Evolutionary conservation across 2,329 filamentous ascomycete species (phyloP).

Genomic region (Cyphellophora europaea): DNA sequence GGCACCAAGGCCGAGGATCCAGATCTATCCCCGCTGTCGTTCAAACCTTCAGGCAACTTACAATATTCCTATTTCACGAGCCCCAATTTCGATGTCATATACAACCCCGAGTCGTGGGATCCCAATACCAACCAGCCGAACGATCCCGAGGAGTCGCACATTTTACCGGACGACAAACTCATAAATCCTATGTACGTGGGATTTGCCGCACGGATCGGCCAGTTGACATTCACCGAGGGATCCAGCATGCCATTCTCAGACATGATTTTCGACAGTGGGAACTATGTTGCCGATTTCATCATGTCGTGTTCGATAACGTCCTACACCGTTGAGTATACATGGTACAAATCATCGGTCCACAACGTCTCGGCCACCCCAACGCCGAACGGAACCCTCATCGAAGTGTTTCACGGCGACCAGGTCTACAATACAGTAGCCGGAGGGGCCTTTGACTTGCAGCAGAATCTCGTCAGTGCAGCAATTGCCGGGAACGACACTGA

Average conservation of each 20-base stretch:
- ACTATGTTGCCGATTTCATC: constrained; percentile 12
- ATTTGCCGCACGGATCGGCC: constrained; percentile 10
- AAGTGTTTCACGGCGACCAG: constrained; percentile 14
- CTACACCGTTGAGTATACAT: constrained; percentile 15
- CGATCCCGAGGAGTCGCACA: neutral
- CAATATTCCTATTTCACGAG: constrained; percentile 17
- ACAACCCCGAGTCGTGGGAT: constrained; percentile 11
- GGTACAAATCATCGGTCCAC: constrained; percentile 11
- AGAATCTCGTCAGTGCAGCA: constrained; percentile 10
- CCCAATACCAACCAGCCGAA: constrained; percentile 5
- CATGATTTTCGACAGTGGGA: constrained; percentile 7
- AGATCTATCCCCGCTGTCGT: constrained; percentile 11
- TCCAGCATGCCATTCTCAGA: constrained; percentile 3
- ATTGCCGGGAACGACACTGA: constrained; percentile 8
- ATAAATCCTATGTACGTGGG: constrained; percentile 15
- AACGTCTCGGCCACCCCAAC: constrained; percentile 9
- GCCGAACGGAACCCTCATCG: constrained; percentile 14
- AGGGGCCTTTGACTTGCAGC: constrained; percentile 11
- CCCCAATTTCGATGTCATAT: constrained; percentile 7
- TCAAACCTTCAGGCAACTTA: constrained; percentile 11
- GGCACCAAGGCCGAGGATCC: constrained; percentile 6
- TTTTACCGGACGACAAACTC: constrained; percentile 11
- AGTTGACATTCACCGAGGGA: constrained; percentile 7
- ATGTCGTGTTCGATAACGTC: constrained; percentile 14
- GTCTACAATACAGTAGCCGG: constrained; percentile 8